Conservation (phyloP, 2,329 filamentous ascomycete species). For the Xylariaceae sp. region DNA sequence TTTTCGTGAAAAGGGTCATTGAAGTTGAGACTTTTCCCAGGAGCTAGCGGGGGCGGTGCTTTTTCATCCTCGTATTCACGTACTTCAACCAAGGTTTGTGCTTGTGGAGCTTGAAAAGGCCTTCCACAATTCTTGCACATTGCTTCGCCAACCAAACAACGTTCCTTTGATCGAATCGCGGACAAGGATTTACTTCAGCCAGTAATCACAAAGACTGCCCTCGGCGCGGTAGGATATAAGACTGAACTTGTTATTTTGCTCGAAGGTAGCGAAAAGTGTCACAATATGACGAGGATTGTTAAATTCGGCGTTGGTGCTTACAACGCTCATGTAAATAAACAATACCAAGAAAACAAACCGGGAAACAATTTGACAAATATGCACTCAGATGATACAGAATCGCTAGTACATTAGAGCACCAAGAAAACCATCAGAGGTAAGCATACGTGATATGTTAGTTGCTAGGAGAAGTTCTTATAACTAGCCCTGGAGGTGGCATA, state of each 20-base stretch:
- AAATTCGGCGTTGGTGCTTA: constrained; percentile 11
- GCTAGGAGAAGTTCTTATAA: background rate
- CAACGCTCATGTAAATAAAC: background rate
- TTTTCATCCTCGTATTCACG: background rate
- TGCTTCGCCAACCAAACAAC: constrained; percentile 2
- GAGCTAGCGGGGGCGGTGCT: too few relatives aligned
- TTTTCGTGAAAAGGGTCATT: too few relatives aligned
- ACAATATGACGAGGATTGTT: too few relatives aligned
- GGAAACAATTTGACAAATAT: background rate
- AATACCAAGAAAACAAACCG: background rate
- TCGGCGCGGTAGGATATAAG: constrained; percentile 12
- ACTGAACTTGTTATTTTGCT: background rate
- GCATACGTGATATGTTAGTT: background rate
- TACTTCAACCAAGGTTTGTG: background rate
- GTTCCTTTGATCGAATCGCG: background rate
- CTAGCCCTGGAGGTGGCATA: background rate
- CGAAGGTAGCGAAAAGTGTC: constrained; percentile 6
- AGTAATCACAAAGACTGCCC: constrained; percentile 1
- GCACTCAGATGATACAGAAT: constrained; percentile 1
- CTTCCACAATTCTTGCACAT: constrained; percentile 5
- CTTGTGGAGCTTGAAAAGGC: constrained; percentile 9
- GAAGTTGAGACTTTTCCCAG: too few relatives aligned
- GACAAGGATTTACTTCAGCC: background rate
- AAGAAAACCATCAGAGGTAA: constrained; percentile 1
- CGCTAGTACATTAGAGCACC: constrained; percentile 3